Evolutionary conservation across 176 grass and related monocot species (phyloP), one percentile per base, ranked within the genome.

Genomic region (Canna indica): DNA sequence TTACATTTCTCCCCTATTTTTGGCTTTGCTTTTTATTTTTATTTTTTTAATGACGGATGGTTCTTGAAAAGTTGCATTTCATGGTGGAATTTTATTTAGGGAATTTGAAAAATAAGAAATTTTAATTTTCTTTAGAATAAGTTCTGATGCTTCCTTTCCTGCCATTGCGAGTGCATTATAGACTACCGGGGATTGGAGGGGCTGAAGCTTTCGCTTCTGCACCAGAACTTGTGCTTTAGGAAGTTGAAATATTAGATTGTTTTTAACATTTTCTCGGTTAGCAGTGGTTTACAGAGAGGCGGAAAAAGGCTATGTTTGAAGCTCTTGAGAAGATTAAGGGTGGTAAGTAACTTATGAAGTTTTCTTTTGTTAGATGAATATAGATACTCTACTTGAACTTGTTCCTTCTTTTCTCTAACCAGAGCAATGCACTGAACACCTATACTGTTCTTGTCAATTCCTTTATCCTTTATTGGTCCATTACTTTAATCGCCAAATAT

Each of bases 241-340:
- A 27, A 29, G 36, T 7, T 38, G 36, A 7, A 38, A 38, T 50
- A 5, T n/a, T 17, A 4, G 24, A 15, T 61, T 61, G 26, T 13
- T 61, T 63, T 30, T 70, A 31, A 70, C 28, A 20, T 48, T 47
- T 18, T 70, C 45, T 70, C 50, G 25, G 44, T 30, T 70, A 41
- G 16, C 68, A 70, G 68, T 48, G 11, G 27, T 70, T 70, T 70
- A 52, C 68, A 31, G 27, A 48, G 45, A 70, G 39, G 17, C 68
- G 45, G 27, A 70, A 70, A 38, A 70, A 70, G 68, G 68, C 68
- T 31, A 70, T 70, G 68, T 70, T 17, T 33, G 68, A 70, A 48
- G 68, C 68, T 18, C 68, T 70, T 1, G 68, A 70, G 22, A 70
- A 70, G 68, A 70, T 70, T 70, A 70, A 70, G 29, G 44, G 7